Conservation (phyloP, 2,329 filamentous ascomycete species). For the Alternaria burnsii region DNA sequence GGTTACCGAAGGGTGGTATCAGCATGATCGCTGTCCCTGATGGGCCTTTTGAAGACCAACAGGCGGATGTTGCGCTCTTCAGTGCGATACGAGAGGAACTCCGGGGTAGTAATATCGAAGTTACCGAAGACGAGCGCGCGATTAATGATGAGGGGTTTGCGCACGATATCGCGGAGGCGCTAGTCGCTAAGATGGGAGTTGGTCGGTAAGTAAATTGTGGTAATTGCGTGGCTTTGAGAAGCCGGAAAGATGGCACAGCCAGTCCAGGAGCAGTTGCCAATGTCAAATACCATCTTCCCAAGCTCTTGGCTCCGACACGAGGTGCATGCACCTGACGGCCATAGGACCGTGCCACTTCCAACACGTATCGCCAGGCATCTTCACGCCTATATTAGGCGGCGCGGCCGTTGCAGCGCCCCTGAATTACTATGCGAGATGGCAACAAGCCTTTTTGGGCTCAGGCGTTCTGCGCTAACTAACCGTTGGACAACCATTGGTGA, state of each 20-base stretch:
- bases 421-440: background rate
- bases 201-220: background rate
- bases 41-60: conserved; percentile 62
- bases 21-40: conserved; percentile 66
- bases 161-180: conserved; percentile 55
- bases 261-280: background rate
- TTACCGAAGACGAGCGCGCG: conserved; percentile 60
- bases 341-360: background rate
- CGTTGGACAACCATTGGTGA: background rate
- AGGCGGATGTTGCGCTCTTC: conserved; percentile 60
- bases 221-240: background rate
- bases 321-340: background rate
- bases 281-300: background rate
- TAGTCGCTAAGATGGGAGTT: conserved; percentile 40
- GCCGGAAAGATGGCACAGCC: background rate
- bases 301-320: background rate
- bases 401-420: background rate
- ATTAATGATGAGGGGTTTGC: conserved; percentile 66
- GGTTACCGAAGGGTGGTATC: conserved; percentile 68
- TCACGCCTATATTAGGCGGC: background rate
- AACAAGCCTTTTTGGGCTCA: background rate
- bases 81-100: conserved; percentile 60
- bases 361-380: background rate
- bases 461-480: background rate
- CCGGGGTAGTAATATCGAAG: conserved; percentile 56